Evolutionary conservation across 116 monocot genomes (phyloP), one percentile per base, ranked within the genome.

Genomic region (Iris pallida): DNA sequence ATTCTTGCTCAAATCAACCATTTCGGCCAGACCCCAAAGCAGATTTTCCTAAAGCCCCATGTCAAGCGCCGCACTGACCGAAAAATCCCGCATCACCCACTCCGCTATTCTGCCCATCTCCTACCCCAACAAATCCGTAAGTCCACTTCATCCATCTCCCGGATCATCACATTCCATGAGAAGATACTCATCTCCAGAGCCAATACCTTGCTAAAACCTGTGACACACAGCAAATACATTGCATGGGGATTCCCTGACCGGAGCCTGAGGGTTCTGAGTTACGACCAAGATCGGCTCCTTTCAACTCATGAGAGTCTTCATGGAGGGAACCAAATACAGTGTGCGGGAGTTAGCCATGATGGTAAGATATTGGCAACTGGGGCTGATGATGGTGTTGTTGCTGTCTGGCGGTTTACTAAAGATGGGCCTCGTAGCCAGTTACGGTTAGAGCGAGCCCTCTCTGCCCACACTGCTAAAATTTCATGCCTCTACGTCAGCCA

Each of bases 1-100:
- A 99, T 99, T 48, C 74, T 99, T 15, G 99, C 99, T 9, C 99
- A 99, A 69, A 99, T 99, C 18, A 99, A 99, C 82, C 99, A 99
- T 63, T 99, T 99, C 69, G 99, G 99, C 45, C 99, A 99, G 63
- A 99, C 99, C 10, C 99, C 99, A 41, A 99, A 99, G 70, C 99
- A 99, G 53, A 76, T 99, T 16, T 99, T 99, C 69, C 79, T 65
- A 20, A 99, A 99, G 53, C 80, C 99, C 17, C 99, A 99, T 66
- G 84, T 75, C 13, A 92, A 88, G 64, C 77, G 99, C 7, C 79
- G 82, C 42, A 59, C 78, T 13, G 86, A 99, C 61, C 71, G 85
- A 19, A 90, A 87, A 56, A 15, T 71, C 20, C 86, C 73, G 9
- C 88, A 71, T 18, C 90, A 93, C 63, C 99, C 93, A 7, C 90